Evolutionary conservation across 1,139 yeast species (phyloP).

Genomic region (Hansenula lynferdii): DNA sequence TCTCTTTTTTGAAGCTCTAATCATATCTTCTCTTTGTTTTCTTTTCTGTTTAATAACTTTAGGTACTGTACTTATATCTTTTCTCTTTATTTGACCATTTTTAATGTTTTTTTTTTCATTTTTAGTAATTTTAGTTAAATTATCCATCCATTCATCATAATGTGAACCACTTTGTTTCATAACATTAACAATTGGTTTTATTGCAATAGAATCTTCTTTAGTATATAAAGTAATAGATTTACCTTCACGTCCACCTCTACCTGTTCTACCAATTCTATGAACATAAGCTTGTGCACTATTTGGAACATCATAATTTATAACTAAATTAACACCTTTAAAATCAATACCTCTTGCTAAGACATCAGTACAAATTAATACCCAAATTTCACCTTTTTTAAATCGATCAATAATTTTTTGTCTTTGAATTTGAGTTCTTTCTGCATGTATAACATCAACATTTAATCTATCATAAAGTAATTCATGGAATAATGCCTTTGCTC

Average conservation of each 20-base stretch:
- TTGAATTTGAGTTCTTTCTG: constrained; percentile 88
- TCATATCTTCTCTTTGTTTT: constrained; percentile 63
- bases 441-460: constrained; percentile 94
- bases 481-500: constrained; percentile 94
- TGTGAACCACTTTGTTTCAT: constrained; percentile 90
- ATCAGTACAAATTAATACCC: constrained; percentile 97
- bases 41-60: constrained; percentile 60
- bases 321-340: constrained; percentile 91
- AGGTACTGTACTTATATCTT: constrained; percentile 85
- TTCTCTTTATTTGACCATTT: constrained; percentile 57
- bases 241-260: constrained; percentile 89
- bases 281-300: constrained; percentile 92
- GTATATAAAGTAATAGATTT: constrained; percentile 90
- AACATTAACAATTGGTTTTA: constrained; percentile 85
- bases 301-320: constrained; percentile 96
- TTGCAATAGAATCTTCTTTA: constrained; percentile 72
- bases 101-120: constrained; percentile 63
- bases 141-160: constrained; percentile 77
- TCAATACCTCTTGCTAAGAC: constrained; percentile 96
- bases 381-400: constrained; percentile 83
- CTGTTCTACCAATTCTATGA: constrained; percentile 98
- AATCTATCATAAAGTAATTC: constrained; percentile 87
- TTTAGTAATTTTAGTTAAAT: constrained; percentile 63
- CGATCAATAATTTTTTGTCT: constrained; percentile 81
- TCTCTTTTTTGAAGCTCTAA: constrained; percentile 71